Conservation (phyloP, 2,329 filamentous ascomycete species). For the Blastomyces gilchristii region DNA sequence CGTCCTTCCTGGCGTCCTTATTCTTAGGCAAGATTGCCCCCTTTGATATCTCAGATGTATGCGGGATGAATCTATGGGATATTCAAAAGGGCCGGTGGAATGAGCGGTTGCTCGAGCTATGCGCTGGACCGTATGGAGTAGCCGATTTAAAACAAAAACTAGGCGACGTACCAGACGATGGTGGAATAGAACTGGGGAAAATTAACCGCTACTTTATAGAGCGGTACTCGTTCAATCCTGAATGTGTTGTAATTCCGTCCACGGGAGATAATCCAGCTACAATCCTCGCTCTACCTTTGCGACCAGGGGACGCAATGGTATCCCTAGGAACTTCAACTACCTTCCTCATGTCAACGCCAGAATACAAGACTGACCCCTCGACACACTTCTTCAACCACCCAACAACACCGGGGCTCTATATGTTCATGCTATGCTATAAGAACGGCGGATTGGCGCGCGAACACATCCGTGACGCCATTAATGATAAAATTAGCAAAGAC, state of each 20-base stretch:
- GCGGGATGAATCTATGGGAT: constrained; percentile 95
- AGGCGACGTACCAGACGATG: constrained; percentile 68
- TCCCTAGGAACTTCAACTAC: constrained; percentile 92
- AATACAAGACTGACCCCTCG: constrained; percentile 76
- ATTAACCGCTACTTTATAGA: constrained; percentile 69
- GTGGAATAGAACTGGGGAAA: constrained; percentile 64
- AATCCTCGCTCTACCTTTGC: constrained; percentile 79
- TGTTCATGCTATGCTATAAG: constrained; percentile 99
- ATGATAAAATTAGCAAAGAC: constrained; percentile 37
- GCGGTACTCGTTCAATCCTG: constrained; percentile 64
- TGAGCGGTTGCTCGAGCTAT: constrained; percentile 61
- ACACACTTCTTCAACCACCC: constrained; percentile 99
- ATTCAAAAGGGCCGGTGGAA: constrained; percentile 65
- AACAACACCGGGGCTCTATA: constrained; percentile 79
- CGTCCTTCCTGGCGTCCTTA: constrained; percentile 85
- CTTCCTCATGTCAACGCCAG: constrained; percentile 93
- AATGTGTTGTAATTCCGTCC: constrained; percentile 72
- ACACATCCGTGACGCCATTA: constrained; percentile 71
- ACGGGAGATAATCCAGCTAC: constrained; percentile 96
- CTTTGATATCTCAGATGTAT: constrained; percentile 88
- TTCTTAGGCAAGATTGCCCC: constrained; percentile 78
- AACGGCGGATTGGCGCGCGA: constrained; percentile 92
- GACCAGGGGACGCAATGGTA: constrained; percentile 84
- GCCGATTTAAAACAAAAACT: constrained; percentile 65
- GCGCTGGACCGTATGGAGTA: constrained; percentile 56